A percentile compares a stretch with the other conserved stretches of the same genome.
Evolutionary conservation across 768 basidiomycete species (phyloP).

Genomic region (Lentinula detonsa): DNA sequence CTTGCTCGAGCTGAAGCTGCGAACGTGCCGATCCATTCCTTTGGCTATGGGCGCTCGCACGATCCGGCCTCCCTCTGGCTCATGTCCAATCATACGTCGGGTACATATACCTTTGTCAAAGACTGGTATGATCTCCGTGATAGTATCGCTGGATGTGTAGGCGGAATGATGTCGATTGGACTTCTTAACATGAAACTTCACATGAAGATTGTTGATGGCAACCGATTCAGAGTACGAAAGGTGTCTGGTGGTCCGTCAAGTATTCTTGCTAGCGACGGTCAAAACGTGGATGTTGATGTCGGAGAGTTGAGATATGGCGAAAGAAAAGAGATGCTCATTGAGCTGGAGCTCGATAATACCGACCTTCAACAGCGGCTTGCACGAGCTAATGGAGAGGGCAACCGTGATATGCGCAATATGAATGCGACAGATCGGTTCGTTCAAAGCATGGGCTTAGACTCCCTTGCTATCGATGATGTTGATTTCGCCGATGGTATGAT

Average conservation of each 20-base stretch:
- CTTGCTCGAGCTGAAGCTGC: constrained; percentile 96
- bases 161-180: constrained; percentile 96
- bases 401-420: constrained; percentile 28
- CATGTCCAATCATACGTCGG: constrained; percentile 96
- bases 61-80: constrained; percentile 98
- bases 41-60: constrained; percentile 95
- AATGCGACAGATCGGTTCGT: constrained; percentile 91
- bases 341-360: constrained; percentile 85
- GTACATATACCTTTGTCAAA: constrained; percentile 96
- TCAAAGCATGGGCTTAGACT: constrained; percentile 76
- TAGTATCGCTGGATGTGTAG: constrained; percentile 90
- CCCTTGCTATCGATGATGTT: constrained; percentile 65
- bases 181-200: constrained; percentile 92
- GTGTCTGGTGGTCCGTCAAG: constrained; percentile 86
- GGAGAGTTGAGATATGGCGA: constrained; percentile 96
- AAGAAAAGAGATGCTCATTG: constrained; percentile 94
- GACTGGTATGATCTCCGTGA: constrained; percentile 96
- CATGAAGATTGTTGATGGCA: constrained; percentile 85
- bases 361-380: constrained; percentile 41
- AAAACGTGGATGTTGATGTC: constrained; percentile 92
- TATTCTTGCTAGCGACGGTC: constrained; percentile 86
- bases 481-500: constrained; percentile 89
- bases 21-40: constrained; percentile 93
- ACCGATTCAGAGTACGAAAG: constrained; percentile 90
- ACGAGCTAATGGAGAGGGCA: constrained; percentile 14